A percentile compares a stretch with the other conserved stretches of the same genome.
These are phyloP conservation scores for Cytospora schulzeri DNA, from an alignment of 2,329 filamentous ascomycete species.

Conservation along the genomic window DNA sequence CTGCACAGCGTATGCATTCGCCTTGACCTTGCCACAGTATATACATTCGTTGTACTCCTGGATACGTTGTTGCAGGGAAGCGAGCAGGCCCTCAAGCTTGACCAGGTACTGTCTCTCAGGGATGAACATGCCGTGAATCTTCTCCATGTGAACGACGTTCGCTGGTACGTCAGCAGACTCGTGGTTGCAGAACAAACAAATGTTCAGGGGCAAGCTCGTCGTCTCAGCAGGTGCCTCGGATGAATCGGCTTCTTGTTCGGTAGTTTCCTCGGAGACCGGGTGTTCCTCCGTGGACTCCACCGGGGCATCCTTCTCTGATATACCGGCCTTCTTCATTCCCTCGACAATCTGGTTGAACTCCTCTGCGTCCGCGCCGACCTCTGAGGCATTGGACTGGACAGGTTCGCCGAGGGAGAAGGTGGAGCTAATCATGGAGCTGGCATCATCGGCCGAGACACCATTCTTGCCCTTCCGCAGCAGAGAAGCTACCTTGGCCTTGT, in stretches of 20 bases:
- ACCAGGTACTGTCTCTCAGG: conserved; percentile 85
- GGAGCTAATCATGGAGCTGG: conserved; percentile 83
- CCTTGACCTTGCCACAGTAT: conserved; percentile 81
- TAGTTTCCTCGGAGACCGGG: conserved; percentile 40
- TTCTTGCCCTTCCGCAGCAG: conserved; percentile 39
- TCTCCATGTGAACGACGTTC: conserved; percentile 87
- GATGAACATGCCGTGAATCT: conserved; percentile 93
- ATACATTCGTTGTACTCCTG: conserved; percentile 81
- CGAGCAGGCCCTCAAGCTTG: conserved; percentile 78
- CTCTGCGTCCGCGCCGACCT: conserved; percentile 67
- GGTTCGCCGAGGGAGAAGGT: conserved; percentile 90
- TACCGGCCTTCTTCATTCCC: conserved; percentile 67
- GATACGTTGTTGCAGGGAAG: conserved; percentile 78
- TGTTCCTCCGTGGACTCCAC: conserved; percentile 57
- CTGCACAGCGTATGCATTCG: conserved; percentile 77
- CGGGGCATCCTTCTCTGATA: conserved; percentile 39
- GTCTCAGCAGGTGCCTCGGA: conserved; percentile 38
- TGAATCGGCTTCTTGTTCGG: conserved; percentile 41
- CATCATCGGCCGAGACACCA: conserved; percentile 62
- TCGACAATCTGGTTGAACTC: conserved; percentile 80
- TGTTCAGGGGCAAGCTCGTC: conserved; percentile 45
- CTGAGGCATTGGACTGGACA: conserved; percentile 49
- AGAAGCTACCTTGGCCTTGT: conserved; percentile 69
- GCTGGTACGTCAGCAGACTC: conserved; percentile 73
- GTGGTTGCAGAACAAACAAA: conserved; percentile 92